These are phyloP conservation scores for Cyberlindnera euphorbiiphila DNA, from an alignment of 805 yeast genomes.

Conservation along the genomic window DNA sequence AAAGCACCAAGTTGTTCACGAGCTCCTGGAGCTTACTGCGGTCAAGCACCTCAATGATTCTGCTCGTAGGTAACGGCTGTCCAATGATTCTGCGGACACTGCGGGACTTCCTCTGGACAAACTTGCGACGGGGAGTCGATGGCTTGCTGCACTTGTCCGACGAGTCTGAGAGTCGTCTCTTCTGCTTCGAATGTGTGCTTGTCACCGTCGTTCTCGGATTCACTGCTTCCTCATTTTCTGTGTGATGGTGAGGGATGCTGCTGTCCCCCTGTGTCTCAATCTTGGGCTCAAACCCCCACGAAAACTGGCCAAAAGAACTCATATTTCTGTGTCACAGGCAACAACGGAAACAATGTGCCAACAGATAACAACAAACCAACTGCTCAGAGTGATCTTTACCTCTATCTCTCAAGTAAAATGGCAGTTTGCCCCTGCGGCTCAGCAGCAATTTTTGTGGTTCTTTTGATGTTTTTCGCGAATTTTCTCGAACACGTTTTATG, in stretches of 20 bases:
- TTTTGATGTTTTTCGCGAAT: too few species aligned
- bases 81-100: slow-evolving; percentile 38
- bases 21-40: slow-evolving; percentile 49
- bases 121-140: slow-evolving; percentile 6
- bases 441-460: too few species aligned
- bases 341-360: neutral
- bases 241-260: too few species aligned
- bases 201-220: neutral
- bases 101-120: slow-evolving; percentile 4
- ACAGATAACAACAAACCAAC: too few species aligned
- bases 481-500: too few species aligned
- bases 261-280: slow-evolving; percentile 33
- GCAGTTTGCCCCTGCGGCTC: too few species aligned
- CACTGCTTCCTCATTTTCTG: too few species aligned
- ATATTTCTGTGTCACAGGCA: slow-evolving; percentile 2
- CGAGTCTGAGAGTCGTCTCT: slow-evolving; percentile 10
- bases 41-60: slow-evolving; percentile 69
- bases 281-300: slow-evolving; percentile 27
- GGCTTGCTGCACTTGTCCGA: slow-evolving; percentile 6
- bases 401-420: too few species aligned
- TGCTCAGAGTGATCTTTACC: too few species aligned
- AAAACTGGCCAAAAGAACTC: slow-evolving; percentile 23
- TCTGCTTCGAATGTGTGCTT: slow-evolving; percentile 3
- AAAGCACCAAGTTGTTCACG: slow-evolving; percentile 47
- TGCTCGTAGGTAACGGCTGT: slow-evolving; percentile 54